phyloP scores from a whole-genome alignment of 2,329 filamentous ascomycete genomes.

The Alternaria atra region DNA sequence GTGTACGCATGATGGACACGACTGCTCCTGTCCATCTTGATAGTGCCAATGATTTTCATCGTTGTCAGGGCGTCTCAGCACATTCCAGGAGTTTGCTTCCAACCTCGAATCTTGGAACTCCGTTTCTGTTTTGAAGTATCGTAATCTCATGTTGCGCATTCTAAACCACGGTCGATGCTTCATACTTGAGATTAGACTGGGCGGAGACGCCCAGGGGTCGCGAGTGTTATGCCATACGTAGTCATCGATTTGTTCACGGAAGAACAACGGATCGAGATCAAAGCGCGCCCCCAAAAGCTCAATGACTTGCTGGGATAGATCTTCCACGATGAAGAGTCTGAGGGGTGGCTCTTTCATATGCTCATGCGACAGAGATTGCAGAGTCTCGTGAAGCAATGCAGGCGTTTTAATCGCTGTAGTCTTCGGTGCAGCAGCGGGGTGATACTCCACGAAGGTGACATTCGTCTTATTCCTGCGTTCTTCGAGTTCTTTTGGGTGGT shows the following conservation, averaged over 20 bases:
- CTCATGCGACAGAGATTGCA: slow-evolving; percentile 13
- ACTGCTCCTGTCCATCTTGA: slow-evolving; percentile 41
- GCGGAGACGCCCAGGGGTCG: slow-evolving; percentile 56
- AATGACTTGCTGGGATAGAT: slow-evolving; percentile 57
- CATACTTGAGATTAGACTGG: slow-evolving; percentile 44
- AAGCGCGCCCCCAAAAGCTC: slow-evolving; percentile 54
- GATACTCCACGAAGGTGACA: slow-evolving; percentile 35
- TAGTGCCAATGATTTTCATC: slow-evolving; percentile 49
- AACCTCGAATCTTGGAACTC: slow-evolving; percentile 40
- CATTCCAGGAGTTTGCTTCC: slow-evolving; percentile 55
- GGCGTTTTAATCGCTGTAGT: slow-evolving; percentile 9
- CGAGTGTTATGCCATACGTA: slow-evolving; percentile 58
- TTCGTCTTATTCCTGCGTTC: slow-evolving; percentile 27
- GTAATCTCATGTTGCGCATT: slow-evolving; percentile 52
- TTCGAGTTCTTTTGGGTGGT: slow-evolving; percentile 20
- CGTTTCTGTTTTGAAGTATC: slow-evolving; percentile 50
- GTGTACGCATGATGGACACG: slow-evolving; percentile 54
- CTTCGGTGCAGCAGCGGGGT: slow-evolving; percentile 12
- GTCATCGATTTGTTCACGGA: slow-evolving; percentile 58
- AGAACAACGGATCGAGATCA: slow-evolving; percentile 60
- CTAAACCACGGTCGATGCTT: slow-evolving; percentile 49
- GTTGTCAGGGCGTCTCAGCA: slow-evolving; percentile 54
- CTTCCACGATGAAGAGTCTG: slow-evolving; percentile 58
- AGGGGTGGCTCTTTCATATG: slow-evolving; percentile 16
- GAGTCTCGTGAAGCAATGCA: slow-evolving; percentile 19